phyloP scores from a whole-genome alignment of 78 protist species.

The Dictyostelium capitatum region DNA sequence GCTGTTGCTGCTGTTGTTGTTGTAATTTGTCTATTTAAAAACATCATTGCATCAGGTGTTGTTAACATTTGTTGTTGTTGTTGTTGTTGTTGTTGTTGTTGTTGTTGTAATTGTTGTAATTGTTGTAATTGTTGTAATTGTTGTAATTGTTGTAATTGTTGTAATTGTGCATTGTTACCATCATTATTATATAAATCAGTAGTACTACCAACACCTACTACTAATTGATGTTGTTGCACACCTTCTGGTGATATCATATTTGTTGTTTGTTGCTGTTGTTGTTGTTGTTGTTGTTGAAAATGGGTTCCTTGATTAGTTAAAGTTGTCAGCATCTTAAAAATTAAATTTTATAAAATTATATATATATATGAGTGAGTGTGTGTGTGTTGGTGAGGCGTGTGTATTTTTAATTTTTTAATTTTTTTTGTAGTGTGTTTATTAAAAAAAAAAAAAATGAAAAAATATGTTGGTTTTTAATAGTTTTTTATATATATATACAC shows the following conservation, averaged over 20 bases:
- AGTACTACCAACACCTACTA: too few species aligned
- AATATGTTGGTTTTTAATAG: neutral
- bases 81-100: constrained; percentile 1
- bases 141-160: neutral
- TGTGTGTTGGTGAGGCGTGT: neutral
- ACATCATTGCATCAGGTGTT: neutral
- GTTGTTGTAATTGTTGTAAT: neutral
- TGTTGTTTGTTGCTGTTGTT: neutral
- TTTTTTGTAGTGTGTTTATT: too few species aligned
- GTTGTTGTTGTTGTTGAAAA: neutral
- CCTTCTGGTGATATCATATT: neutral
- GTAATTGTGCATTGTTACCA: too few species aligned
- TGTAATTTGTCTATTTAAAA: neutral
- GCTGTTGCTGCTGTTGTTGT: neutral
- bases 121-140: neutral
- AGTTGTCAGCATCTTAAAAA: constrained; percentile 10
- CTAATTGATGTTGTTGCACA: too few species aligned
- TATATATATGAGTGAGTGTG: neutral
- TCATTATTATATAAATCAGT: too few species aligned
- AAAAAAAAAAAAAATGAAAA: neutral
- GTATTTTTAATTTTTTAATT: neutral
- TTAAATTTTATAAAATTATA: neutral
- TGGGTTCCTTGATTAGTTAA: neutral
- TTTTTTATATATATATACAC: too few species aligned
- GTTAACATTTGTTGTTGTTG: neutral